These are phyloP conservation scores for Aethionema arabicum DNA, from an alignment of 345 rosid genomes.

Conservation along the genomic window DNA sequence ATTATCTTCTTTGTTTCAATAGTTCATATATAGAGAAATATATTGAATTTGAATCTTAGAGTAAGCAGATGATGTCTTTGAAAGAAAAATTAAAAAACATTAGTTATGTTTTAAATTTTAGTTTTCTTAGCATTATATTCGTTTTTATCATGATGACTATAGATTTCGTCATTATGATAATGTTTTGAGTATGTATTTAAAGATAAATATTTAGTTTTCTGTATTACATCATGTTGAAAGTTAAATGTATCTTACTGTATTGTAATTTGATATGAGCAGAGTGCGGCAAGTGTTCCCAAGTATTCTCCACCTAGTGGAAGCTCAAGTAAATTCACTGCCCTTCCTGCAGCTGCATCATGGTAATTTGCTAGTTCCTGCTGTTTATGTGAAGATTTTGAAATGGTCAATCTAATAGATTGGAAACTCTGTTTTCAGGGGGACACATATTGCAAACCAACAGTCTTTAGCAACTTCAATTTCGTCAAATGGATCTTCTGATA, in stretches of 20 bases:
- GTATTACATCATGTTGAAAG: background rate
- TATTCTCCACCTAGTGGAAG: constrained; percentile 61
- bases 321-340: constrained; percentile 48
- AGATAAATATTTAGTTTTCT: background rate
- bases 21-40: too few species aligned
- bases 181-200: background rate
- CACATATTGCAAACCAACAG: constrained; percentile 51
- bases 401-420: constrained; percentile 17
- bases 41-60: too few species aligned
- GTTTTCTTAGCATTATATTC: too few species aligned
- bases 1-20: too few species aligned
- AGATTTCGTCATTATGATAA: too few species aligned
- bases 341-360: constrained; percentile 88
- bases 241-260: background rate
- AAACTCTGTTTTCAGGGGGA: constrained; percentile 50
- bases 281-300: constrained; percentile 39
- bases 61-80: too few species aligned
- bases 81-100: too few species aligned
- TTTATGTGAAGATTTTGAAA: background rate
- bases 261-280: constrained; percentile 37
- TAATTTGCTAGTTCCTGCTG: constrained; percentile 26
- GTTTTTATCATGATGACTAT: too few species aligned
- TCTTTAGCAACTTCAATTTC: constrained; percentile 37
- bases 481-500: constrained; percentile 53
- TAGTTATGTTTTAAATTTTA: too few species aligned